Evolutionary conservation across 208 protist genomes (phyloP).

Genomic region (Crithidia expoeki): DNA sequence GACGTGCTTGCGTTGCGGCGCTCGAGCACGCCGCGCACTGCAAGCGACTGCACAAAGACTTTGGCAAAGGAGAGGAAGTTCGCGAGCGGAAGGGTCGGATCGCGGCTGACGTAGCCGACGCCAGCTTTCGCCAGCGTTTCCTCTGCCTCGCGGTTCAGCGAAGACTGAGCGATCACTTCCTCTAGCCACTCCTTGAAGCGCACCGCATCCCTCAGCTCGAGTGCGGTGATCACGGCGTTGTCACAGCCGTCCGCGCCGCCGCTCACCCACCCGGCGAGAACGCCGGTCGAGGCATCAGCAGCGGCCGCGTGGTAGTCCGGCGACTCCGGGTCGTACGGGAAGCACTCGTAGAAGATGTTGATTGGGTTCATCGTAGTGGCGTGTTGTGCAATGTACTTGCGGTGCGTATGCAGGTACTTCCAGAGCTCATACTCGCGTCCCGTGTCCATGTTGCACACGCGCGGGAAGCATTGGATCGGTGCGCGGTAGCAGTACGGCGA

Average conservation of each 20-base stretch:
- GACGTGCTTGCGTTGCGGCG: slow-evolving; percentile 7
- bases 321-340: slow-evolving; percentile 47
- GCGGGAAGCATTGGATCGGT: slow-evolving; percentile 69
- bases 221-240: slow-evolving; percentile 56
- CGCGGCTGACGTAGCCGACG: slow-evolving; percentile 74
- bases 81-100: slow-evolving; percentile 67
- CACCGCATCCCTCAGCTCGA: slow-evolving; percentile 40
- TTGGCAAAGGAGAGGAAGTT: slow-evolving; percentile 82
- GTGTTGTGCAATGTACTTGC: slow-evolving; percentile 70
- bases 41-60: slow-evolving; percentile 54
- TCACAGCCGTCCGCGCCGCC: slow-evolving; percentile 54
- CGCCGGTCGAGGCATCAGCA: background rate
- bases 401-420: slow-evolving; percentile 54
- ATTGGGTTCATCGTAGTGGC: slow-evolving; percentile 61
- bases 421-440: slow-evolving; percentile 60
- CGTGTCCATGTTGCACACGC: slow-evolving; percentile 75
- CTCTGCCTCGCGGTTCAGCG: slow-evolving; percentile 60
- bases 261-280: slow-evolving; percentile 63
- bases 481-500: slow-evolving; percentile 67
- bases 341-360: slow-evolving; percentile 81
- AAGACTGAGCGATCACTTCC: slow-evolving; percentile 80
- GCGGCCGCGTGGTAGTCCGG: slow-evolving; percentile 8
- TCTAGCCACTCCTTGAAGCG: slow-evolving; percentile 75
- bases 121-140: slow-evolving; percentile 50
- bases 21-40: slow-evolving; percentile 58